These are phyloP conservation scores for Chara braunii DNA, from an alignment of 139 green algal genomes.

Conservation along the genomic window DNA sequence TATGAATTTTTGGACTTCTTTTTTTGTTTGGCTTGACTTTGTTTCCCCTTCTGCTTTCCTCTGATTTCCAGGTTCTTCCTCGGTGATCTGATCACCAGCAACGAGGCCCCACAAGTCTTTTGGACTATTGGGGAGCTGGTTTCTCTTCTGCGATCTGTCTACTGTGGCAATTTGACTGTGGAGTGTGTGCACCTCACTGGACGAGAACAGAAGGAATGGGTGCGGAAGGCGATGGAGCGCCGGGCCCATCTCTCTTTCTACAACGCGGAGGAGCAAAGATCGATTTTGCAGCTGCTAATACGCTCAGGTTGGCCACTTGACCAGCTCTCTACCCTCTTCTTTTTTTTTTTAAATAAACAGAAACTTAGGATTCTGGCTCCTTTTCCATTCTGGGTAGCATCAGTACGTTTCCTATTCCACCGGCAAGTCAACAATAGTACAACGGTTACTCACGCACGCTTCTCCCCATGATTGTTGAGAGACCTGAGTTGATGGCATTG, in stretches of 20 bases:
- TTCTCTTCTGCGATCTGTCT: conserved; percentile 13
- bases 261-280: not conserved
- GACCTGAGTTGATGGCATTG: too few relatives aligned
- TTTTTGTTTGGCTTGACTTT: not conserved
- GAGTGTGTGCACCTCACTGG: conserved; percentile 18
- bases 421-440: too few relatives aligned
- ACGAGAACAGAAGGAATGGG: conserved; percentile 32
- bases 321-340: not conserved
- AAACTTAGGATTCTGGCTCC: too few relatives aligned
- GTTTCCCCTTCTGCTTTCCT: not conserved
- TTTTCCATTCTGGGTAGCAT: too few relatives aligned
- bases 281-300: conserved; percentile 14
- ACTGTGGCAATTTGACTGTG: conserved; percentile 34
- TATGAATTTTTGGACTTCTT: not conserved
- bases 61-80: conserved; percentile 31
- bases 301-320: conserved; percentile 18
- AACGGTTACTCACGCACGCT: too few relatives aligned
- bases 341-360: too few relatives aligned
- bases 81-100: conserved; percentile 26
- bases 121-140: conserved; percentile 35
- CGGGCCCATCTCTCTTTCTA: conserved; percentile 7
- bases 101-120: conserved; percentile 21
- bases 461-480: too few relatives aligned
- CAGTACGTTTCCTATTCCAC: too few relatives aligned
- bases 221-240: conserved; percentile 17